A percentile compares a stretch with the other conserved stretches of the same genome.
Evolutionary conservation across 768 basidiomycete species (phyloP).

Genomic region (Termitomyces sp.): DNA sequence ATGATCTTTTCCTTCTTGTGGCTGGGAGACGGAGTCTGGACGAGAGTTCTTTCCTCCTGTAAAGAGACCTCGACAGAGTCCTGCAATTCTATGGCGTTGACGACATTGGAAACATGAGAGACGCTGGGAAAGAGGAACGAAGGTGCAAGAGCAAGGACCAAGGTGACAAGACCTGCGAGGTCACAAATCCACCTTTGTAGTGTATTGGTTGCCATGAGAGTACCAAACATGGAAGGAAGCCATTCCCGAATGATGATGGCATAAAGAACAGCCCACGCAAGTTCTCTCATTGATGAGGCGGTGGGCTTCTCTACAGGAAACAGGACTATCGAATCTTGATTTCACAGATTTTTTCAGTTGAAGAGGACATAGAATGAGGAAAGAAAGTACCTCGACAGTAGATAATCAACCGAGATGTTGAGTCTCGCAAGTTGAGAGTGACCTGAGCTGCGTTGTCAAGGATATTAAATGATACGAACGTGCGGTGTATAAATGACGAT

Average conservation of each 20-base stretch:
- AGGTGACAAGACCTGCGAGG: slow-evolving; percentile 4
- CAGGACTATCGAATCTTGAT: neutral
- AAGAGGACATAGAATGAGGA: neutral
- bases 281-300: neutral
- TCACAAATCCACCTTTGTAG: slow-evolving; percentile 1
- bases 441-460: neutral
- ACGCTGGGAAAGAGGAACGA: neutral
- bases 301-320: neutral
- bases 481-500: neutral
- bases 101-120: neutral
- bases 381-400: neutral
- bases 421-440: neutral
- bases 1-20: slow-evolving; percentile 6
- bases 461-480: neutral
- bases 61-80: neutral
- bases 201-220: neutral
- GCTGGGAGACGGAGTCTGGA: slow-evolving; percentile 4
- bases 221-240: slow-evolving; percentile 2
- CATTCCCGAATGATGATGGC: slow-evolving; percentile 1
- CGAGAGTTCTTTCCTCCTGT: slow-evolving; percentile 1
- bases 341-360: neutral
- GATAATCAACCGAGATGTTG: neutral
- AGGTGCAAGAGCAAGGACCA: slow-evolving; percentile 2
- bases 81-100: slow-evolving; percentile 1
- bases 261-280: neutral